Conservation (phyloP, 768 basidiomycete species). For the Hydnomerulius pinastri region DNA sequence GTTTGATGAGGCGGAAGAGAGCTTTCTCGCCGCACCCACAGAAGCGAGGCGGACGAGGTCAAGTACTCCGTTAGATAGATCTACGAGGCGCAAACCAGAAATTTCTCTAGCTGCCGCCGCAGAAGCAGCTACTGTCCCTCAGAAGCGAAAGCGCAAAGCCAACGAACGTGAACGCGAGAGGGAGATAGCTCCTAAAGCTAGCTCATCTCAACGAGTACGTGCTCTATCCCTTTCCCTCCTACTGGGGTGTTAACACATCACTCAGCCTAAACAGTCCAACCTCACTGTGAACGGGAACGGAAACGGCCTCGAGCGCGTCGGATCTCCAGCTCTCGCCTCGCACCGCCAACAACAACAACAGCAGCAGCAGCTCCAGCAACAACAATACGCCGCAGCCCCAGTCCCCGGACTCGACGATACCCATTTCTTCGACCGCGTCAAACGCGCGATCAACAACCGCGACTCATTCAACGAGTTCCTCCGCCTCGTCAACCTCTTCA, state of each 20-base stretch:
- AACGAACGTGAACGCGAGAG: conserved; percentile 44
- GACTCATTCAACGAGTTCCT: conserved; percentile 93
- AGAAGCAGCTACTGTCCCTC: conserved; percentile 46
- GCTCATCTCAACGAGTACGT: conserved; percentile 27
- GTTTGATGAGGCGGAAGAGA: conserved; percentile 45
- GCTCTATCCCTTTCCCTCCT: not conserved
- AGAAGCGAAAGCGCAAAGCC: conserved; percentile 70
- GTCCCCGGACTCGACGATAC: conserved; percentile 50
- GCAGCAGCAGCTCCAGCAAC: conserved; percentile 17
- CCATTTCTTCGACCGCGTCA: conserved; percentile 92
- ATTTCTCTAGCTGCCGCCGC: conserved; percentile 42
- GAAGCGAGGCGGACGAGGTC: conserved; percentile 37
- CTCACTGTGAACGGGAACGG: conserved; percentile 17
- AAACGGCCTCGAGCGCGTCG: conserved; percentile 21
- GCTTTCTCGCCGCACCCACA: conserved; percentile 27
- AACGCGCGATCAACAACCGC: conserved; percentile 65
- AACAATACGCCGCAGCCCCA: conserved; percentile 18
- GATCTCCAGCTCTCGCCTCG: conserved; percentile 23
- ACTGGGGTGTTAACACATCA: conserved; percentile 7
- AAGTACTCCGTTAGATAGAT: conserved; percentile 35
- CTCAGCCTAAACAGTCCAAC: conserved; percentile 23
- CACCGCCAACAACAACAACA: conserved; percentile 26
- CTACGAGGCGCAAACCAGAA: conserved; percentile 48
- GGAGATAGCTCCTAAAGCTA: conserved; percentile 28
- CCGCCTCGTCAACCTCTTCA: conserved; percentile 92